Evolutionary conservation across 331 rosid species (phyloP).

Genomic region (Arachis monticola): DNA sequence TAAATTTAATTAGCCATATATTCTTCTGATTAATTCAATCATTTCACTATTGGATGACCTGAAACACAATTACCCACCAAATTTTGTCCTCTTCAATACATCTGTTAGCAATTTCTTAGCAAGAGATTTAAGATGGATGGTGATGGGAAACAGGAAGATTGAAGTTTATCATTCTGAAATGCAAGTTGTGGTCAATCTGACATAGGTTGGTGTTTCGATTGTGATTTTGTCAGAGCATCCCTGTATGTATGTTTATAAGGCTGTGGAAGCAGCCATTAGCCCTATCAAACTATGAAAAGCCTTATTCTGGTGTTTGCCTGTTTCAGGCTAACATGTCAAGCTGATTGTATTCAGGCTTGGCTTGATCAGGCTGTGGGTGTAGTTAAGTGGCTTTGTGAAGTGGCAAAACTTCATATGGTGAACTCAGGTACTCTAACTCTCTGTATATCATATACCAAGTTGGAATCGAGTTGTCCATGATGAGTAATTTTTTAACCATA

Average conservation of each 20-base stretch:
- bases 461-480: constrained; percentile 13
- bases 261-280: constrained; percentile 30
- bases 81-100: background rate
- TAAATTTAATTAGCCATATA: background rate
- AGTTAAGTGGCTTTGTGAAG: constrained; percentile 36
- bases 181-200: constrained; percentile 16
- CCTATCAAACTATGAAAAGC: constrained; percentile 20
- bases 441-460: background rate
- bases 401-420: constrained; percentile 36
- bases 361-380: constrained; percentile 29
- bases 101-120: background rate
- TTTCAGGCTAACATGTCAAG: constrained; percentile 48
- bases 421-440: constrained; percentile 38
- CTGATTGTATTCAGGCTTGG: constrained; percentile 42
- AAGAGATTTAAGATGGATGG: background rate
- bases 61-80: background rate
- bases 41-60: background rate
- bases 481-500: background rate
- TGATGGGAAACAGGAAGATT: constrained; percentile 14
- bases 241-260: background rate
- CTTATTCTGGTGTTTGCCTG: constrained; percentile 46
- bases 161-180: constrained; percentile 5
- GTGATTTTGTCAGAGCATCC: constrained; percentile 4
- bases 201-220: constrained; percentile 4
- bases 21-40: constrained; percentile 8